Evolutionary conservation across 768 basidiomycete species (phyloP), one percentile per base, ranked within the genome.

Genomic region (Pleurotus pulmonarius): DNA sequence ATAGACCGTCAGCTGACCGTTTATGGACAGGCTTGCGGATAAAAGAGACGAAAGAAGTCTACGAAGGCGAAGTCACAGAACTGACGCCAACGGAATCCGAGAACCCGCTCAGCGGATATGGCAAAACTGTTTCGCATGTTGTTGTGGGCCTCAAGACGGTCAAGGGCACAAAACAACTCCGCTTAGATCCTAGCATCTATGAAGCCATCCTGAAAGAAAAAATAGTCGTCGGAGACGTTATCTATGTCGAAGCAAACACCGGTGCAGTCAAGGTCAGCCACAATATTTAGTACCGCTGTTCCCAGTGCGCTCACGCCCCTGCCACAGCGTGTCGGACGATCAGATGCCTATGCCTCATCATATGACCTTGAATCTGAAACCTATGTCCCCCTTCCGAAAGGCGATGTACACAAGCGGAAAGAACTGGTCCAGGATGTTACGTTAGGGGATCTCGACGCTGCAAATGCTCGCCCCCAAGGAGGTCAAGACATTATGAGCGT

Each of bases 401-500:
- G 93, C 46, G 93, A 97, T 44, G 94, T 98, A 48, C 93, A 95
- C 75, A 98, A 98, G 72, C 83, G 88, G 56, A 97, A 97, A 70
- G 94, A 97, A 64, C 82, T 97, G 8, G 92, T 98, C 1, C 94
- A 98, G 69, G 94, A 96, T 59, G 90, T 98, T 43, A 96, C 94
- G 0, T 76, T 98, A 4, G 94, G 95, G 49, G 96, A 98, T 66
- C 78, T 98, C 38, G 96, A 98, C 68, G 91, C 93, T 41, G 96
- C 96, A 3, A 99, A 99, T 68, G 95, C 94, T 3, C 83, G 94
- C 24, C 96, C 96, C 11, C 93, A 92, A 66, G 91, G 97, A 16
- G 95, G 96, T 2, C 96, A 98, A 71, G 96, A 98, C 63, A 97
- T 98, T 69, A 98, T 98, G 95, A 91, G 89, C 67, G 94, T 98